phyloP scores from a whole-genome alignment of 352 stramenopile genomes.

The Globisporangium ultimum region DNA sequence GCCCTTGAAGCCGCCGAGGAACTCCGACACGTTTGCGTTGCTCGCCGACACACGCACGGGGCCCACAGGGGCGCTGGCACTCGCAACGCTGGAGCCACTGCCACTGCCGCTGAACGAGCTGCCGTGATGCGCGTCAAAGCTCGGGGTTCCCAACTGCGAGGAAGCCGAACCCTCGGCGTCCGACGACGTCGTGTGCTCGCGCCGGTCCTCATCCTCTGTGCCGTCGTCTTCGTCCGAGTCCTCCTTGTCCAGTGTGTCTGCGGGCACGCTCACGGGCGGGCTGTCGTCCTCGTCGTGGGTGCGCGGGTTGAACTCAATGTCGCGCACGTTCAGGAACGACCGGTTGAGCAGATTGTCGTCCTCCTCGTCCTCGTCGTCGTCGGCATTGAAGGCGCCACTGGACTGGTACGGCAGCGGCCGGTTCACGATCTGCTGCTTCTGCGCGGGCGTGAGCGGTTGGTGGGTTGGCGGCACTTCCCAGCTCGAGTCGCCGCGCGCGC shows the following conservation, averaged over 20 bases:
- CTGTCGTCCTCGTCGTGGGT: constrained; percentile 8
- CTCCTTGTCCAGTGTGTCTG: constrained; percentile 2
- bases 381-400: constrained; percentile 5
- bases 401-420: constrained; percentile 10
- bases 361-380: constrained; percentile 44
- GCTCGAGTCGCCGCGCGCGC: constrained; percentile 32
- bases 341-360: constrained; percentile 38
- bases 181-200: constrained; percentile 9
- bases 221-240: constrained; percentile 8
- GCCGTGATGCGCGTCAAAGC: background rate
- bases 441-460: constrained; percentile 1
- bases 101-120: constrained; percentile 11
- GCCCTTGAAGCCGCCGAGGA: constrained; percentile 62
- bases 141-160: too few species aligned
- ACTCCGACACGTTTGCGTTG: constrained; percentile 53
- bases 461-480: constrained; percentile 24
- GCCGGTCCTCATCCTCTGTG: constrained; percentile 17
- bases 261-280: constrained; percentile 12
- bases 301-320: constrained; percentile 38
- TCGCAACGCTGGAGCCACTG: too few species aligned
- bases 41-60: constrained; percentile 36
- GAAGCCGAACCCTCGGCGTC: too few species aligned
- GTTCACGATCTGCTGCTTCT: constrained; percentile 16
- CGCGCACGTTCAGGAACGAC: constrained; percentile 51
- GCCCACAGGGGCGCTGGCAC: constrained; percentile 18